Evolutionary conservation across 129 eudicot species (phyloP).

Genomic region (Lonicera japonica): DNA sequence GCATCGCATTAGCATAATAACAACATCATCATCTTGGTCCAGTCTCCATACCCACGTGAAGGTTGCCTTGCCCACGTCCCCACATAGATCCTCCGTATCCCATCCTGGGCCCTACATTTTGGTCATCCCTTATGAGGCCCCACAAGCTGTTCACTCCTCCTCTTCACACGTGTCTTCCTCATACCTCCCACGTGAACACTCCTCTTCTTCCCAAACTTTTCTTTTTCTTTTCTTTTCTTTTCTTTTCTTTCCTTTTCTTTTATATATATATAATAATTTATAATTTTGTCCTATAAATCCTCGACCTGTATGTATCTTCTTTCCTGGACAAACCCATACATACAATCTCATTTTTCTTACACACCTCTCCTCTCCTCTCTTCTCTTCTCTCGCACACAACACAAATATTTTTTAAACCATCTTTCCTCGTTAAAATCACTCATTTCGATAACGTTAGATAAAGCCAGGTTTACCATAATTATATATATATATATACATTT

Average conservation of each 20-base stretch:
- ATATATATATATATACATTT: too few species aligned
- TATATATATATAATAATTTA: too few species aligned
- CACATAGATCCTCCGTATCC: conserved; percentile 81
- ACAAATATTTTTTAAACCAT: neutral
- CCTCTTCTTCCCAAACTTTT: conserved; percentile 8
- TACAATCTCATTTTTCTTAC: too few species aligned
- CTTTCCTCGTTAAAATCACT: conserved; percentile 18
- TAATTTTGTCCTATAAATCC: conserved; percentile 69
- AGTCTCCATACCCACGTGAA: conserved; percentile 51
- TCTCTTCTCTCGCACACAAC: conserved; percentile 12
- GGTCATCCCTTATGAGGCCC: neutral
- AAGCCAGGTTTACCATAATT: too few species aligned
- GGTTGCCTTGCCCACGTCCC: conserved; percentile 51
- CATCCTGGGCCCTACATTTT: conserved; percentile 16
- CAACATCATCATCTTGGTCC: conserved; percentile 4
- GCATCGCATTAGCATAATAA: too few species aligned
- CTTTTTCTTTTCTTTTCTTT: too few species aligned
- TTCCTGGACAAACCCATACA: conserved; percentile 70
- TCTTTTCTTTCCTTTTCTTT: too few species aligned
- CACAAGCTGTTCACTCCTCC: neutral
- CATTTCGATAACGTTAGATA: neutral
- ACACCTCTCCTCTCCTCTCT: conserved; percentile 12
- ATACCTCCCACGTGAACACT: conserved; percentile 33
- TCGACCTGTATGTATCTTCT: conserved; percentile 54
- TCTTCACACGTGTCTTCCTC: conserved; percentile 47